Base-by-base conservation (phyloP, 2,329 filamentous ascomycete genomes). In the Pyrenophora teres region DNA sequence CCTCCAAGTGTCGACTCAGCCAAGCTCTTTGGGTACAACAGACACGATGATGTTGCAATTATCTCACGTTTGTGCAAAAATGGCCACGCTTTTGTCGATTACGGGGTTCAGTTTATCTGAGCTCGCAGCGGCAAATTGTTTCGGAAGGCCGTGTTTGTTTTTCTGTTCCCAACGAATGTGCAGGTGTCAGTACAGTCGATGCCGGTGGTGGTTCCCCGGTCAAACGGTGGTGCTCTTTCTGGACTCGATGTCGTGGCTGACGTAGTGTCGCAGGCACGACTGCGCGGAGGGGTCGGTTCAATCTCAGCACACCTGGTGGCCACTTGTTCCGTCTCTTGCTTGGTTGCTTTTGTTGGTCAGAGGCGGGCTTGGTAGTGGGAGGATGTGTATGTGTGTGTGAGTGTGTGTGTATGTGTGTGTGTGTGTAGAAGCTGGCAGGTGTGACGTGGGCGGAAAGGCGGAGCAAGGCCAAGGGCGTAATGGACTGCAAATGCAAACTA, bases 391-490 rank as follows among this genome's bases (percentile, higher is more conserved):
- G 41, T 37, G n/a, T n/a, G n/a, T n/a, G n/a, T n/a, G n/a, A n/a
- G n/a, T n/a, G n/a, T n/a, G n/a, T n/a, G n/a, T n/a, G n/a, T n/a
- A n/a, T n/a, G n/a, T n/a, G n/a, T n/a, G n/a, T 52, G 48, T 52
- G 56, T 56, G 59, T 38, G 47, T 54, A 56, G 56, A 42, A 46
- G 52, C 54, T 56, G 59, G 51, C 60, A 63, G 50, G 59, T 62
- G 62, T 56, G 54, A 66, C 65, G 64, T 63, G 60, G 56, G 59
- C 40, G 43, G 47, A 48, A 25, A 48, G 54, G 49, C 53, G 54
- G 56, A 49, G 59, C 54, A 35, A 52, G 55, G 52, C 48, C 35
- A 50, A 57, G 67, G 65, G 60, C 69, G 68, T 71, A 68, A 72
- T 67, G 54, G 27, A 30, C 27, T 12, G 27, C 63, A 56, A 59